These are phyloP conservation scores for Boletellus ananiceps DNA, from an alignment of 768 basidiomycete species.

Conservation along the genomic window DNA sequence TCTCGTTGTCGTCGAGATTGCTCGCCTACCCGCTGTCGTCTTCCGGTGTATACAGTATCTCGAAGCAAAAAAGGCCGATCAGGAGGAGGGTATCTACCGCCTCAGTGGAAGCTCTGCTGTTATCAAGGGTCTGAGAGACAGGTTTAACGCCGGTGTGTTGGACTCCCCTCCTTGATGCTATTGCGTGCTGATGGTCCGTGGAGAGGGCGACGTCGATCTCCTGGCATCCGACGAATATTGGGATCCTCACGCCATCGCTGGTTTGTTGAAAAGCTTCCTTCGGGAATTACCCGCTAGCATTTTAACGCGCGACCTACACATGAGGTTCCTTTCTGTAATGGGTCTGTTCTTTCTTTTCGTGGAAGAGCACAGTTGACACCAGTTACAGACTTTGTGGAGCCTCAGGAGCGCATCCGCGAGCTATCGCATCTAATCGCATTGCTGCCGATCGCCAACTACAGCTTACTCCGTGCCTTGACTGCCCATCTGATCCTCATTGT, in stretches of 20 bases:
- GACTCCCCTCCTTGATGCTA: constrained; percentile 1
- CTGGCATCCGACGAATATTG: constrained; percentile 85
- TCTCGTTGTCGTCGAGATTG: constrained; percentile 84
- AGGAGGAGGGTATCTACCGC: constrained; percentile 97
- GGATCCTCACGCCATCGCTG: constrained; percentile 97
- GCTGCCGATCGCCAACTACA: constrained; percentile 90
- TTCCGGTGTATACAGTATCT: constrained; percentile 95
- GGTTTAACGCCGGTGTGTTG: constrained; percentile 80
- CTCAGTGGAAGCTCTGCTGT: constrained; percentile 92
- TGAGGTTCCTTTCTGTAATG: constrained; percentile 87
- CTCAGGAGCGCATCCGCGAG: constrained; percentile 84
- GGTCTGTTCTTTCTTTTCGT: constrained; percentile 48
- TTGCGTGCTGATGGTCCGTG: constrained; percentile 8
- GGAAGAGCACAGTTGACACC: constrained; percentile 10
- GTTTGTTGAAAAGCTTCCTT: constrained; percentile 87
- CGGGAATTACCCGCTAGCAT: constrained; percentile 92
- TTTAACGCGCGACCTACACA: constrained; percentile 86
- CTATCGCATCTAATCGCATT: constrained; percentile 81
- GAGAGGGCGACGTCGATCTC: constrained; percentile 96
- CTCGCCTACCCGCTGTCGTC: constrained; percentile 87
- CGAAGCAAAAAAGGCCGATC: constrained; percentile 88
- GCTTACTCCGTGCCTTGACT: constrained; percentile 86
- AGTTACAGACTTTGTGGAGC: constrained; percentile 75
- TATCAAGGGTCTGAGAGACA: constrained; percentile 89
- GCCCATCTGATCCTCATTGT: constrained; percentile 95